Base-by-base conservation (phyloP, 2,329 filamentous ascomycete genomes). In the Stachybotrys echinatus region DNA sequence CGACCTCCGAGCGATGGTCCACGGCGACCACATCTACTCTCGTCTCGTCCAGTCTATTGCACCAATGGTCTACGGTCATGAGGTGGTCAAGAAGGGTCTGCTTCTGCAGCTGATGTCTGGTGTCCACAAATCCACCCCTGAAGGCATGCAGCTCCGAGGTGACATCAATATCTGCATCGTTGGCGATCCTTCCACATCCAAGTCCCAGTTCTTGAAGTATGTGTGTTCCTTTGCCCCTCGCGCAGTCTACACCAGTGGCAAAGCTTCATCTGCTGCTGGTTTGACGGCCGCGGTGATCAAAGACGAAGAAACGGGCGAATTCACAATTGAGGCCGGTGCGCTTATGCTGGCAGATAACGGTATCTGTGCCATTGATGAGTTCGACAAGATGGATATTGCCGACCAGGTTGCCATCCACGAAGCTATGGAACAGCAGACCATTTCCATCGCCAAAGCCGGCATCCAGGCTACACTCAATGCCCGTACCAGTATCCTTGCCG, bases 381-480 rank as follows among this genome's bases (percentile, higher is more conserved):
- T 99, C 61, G 94, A 99, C 81, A 99, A 99, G 75, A 99, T 99
- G 94, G 94, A 99, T 62, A 88, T 99, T 54, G 84, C 76, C 48
- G 94, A 99, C 67, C 94, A 99, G 73, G 94, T 99, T 49, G 94
- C 94, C 57, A 99, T 99, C 63, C 94, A 99, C 80, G 94, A 99
- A 83, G 94, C 94, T 52, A 99, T 99, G 94, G 94, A 99, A 81
- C 94, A 99, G 75, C 94, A 99, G 72, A 99, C 94, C 5, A 99
- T 99, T 57, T 96, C 91, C 8, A 99, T 99, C 62, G 92, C 94
- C 52, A 99, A 99, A 73, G 94, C 94, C 5, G 94, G 94, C 62
- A 99, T 99, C 52, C 94, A 99, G 67, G 95, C 94, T 4, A 99
- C 94, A 0, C 81, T 99, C 43, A 99, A 99, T 64, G 94, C 94